Conservation (phyloP, 495 filamentous ascomycete species). For the Xylaria venustula region DNA sequence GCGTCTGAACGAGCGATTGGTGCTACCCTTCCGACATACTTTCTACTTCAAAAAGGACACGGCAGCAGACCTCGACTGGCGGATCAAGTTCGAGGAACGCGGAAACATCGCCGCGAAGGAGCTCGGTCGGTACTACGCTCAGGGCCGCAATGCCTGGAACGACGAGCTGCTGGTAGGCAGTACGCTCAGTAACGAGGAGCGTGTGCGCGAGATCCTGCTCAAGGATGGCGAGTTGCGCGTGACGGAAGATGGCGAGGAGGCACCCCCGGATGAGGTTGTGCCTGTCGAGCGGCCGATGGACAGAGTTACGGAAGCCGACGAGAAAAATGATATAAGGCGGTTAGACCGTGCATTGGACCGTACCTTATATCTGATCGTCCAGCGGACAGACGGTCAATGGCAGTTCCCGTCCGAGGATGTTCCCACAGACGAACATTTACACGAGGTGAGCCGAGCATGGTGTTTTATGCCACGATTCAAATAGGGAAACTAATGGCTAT, state of each 20-base stretch:
- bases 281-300: conserved; percentile 69
- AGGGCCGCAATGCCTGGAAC: conserved; percentile 76
- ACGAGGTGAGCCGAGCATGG: conserved; percentile 60
- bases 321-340: conserved; percentile 67
- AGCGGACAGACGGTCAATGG: conserved; percentile 67
- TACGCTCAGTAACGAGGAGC: conserved; percentile 54
- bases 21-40: conserved; percentile 82
- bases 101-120: conserved; percentile 71
- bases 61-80: conserved; percentile 82
- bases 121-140: conserved; percentile 82
- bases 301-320: conserved; percentile 77
- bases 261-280: conserved; percentile 60
- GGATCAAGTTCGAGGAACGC: conserved; percentile 75
- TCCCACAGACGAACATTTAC: conserved; percentile 67
- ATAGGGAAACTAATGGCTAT: conserved; percentile 7
- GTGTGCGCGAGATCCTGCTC: conserved; percentile 56
- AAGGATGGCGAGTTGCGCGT: conserved; percentile 72
- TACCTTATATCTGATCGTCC: conserved; percentile 85
- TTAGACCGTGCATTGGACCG: conserved; percentile 72
- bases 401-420: conserved; percentile 71
- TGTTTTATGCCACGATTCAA: not conserved
- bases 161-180: conserved; percentile 84
- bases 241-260: conserved; percentile 60
- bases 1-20: conserved; percentile 89
- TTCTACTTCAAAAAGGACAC: conserved; percentile 97